phyloP scores from a whole-genome alignment of 2,329 filamentous ascomycete genomes.

The Colletotrichum sp. region DNA sequence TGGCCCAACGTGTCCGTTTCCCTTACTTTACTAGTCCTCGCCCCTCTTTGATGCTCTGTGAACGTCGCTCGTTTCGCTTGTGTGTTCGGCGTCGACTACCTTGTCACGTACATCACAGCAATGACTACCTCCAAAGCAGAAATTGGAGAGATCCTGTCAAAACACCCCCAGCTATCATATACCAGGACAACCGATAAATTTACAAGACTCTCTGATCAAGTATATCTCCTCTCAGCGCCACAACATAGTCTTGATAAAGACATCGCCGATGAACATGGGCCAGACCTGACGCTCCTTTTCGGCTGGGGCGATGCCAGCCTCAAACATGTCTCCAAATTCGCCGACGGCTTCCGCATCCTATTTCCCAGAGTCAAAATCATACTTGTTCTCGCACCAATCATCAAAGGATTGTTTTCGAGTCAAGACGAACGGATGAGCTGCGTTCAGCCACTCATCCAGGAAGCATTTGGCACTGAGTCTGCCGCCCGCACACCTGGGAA shows the following conservation, averaged over 20 bases:
- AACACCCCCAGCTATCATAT: not conserved
- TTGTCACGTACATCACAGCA: not conserved
- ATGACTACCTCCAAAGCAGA: not conserved
- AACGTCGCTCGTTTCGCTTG: not conserved
- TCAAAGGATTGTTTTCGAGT: slow-evolving; percentile 48
- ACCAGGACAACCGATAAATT: not conserved
- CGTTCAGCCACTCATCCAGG: slow-evolving; percentile 49
- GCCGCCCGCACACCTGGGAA: slow-evolving; percentile 17
- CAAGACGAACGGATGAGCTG: slow-evolving; percentile 45
- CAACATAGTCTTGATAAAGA: not conserved
- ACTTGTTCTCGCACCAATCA: slow-evolving; percentile 54
- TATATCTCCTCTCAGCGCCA: not conserved
- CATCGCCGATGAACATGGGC: slow-evolving; percentile 22
- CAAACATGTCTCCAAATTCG: slow-evolving; percentile 61
- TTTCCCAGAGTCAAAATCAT: slow-evolving; percentile 56
- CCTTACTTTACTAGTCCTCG: not conserved
- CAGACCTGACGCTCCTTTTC: slow-evolving; percentile 56
- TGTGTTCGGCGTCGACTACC: not conserved
- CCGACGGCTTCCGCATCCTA: slow-evolving; percentile 54
- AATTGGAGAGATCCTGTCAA: not conserved
- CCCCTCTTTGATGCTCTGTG: not conserved
- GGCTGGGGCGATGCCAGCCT: slow-evolving; percentile 63
- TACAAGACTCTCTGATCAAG: not conserved
- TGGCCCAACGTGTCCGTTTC: not conserved
- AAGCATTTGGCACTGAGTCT: slow-evolving; percentile 34